These are phyloP conservation scores for Pascua guehoae DNA, from an alignment of 1,284 basidiomycete genomes.

Conservation along the genomic window DNA sequence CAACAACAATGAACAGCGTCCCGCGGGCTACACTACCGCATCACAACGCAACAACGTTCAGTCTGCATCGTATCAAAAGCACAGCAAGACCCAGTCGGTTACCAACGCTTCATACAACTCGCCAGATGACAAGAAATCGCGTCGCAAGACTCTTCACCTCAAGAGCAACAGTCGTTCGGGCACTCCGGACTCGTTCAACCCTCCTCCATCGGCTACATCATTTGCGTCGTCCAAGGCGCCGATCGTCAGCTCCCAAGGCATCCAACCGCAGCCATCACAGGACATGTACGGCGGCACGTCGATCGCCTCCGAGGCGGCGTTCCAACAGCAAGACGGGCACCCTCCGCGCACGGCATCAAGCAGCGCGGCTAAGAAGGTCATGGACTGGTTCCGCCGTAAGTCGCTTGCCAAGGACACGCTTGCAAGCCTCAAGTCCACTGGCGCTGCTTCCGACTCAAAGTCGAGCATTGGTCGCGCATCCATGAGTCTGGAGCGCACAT, in stretches of 20 bases:
- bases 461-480: constrained; percentile 12
- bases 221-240: constrained; percentile 18
- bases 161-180: constrained; percentile 15
- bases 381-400: constrained; percentile 62
- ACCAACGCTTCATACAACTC: constrained; percentile 2
- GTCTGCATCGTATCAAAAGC: constrained; percentile 3
- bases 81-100: constrained; percentile 15
- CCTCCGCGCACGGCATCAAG: constrained; percentile 45
- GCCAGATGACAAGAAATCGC: constrained; percentile 34
- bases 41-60: constrained; percentile 12
- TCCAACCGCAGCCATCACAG: constrained; percentile 21
- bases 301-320: constrained; percentile 38
- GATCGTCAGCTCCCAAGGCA: constrained; percentile 25
- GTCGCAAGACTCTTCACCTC: constrained; percentile 34
- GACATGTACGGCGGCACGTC: constrained; percentile 31
- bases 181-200: constrained; percentile 3
- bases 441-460: constrained; percentile 23
- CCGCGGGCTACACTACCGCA: constrained; percentile 3
- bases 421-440: constrained; percentile 22
- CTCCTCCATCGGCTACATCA: constrained; percentile 7
- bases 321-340: constrained; percentile 19
- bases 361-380: constrained; percentile 59
- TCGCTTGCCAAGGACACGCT: constrained; percentile 50
- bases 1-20: constrained; percentile 7
- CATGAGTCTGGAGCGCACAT: constrained; percentile 1